Percentiles rank a stretch among this genome's conserved stretches.
These are phyloP conservation scores for Ophiostoma triangulosporum DNA, from an alignment of 2,329 filamentous ascomycete species.

Conservation along the genomic window DNA sequence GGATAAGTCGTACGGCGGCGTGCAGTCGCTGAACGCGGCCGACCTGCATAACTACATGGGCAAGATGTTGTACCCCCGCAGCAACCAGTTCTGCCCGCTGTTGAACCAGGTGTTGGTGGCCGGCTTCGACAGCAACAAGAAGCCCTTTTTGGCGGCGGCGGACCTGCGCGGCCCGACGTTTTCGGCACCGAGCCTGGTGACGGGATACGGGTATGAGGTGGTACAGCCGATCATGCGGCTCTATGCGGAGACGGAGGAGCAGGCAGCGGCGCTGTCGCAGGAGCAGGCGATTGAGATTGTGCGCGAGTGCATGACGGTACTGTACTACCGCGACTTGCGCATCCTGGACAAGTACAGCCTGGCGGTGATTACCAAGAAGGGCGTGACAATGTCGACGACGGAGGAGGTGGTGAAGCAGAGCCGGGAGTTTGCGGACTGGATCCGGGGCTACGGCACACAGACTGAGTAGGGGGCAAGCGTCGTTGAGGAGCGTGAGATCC, in stretches of 20 bases:
- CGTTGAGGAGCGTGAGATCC: too few relatives aligned
- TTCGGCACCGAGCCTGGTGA: slow-evolving; percentile 74
- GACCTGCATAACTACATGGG: slow-evolving; percentile 94
- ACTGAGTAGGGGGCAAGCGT: slow-evolving; percentile 38
- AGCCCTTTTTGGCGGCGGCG: slow-evolving; percentile 81
- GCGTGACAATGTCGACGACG: slow-evolving; percentile 70
- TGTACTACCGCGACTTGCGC: slow-evolving; percentile 93
- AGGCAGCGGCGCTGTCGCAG: slow-evolving; percentile 54
- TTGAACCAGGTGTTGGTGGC: slow-evolving; percentile 95
- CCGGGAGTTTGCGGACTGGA: slow-evolving; percentile 94
- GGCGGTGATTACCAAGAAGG: slow-evolving; percentile 76
- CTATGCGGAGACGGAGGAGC: slow-evolving; percentile 70
- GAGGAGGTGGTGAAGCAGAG: slow-evolving; percentile 90
- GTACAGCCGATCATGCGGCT: slow-evolving; percentile 84
- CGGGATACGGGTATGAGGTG: slow-evolving; percentile 84
- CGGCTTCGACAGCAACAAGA: slow-evolving; percentile 64
- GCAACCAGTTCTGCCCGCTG: slow-evolving; percentile 88
- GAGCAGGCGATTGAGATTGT: slow-evolving; percentile 71
- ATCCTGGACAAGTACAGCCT: slow-evolving; percentile 86
- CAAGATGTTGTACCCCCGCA: slow-evolving; percentile 91
- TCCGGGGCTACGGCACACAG: slow-evolving; percentile 91
- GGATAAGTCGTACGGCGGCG: slow-evolving; percentile 65
- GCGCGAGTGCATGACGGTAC: slow-evolving; percentile 93
- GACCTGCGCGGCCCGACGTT: slow-evolving; percentile 92
- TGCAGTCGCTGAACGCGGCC: slow-evolving; percentile 58